Base-by-base conservation (phyloP, 371 early-diverging fungal genomes). In the Mortierella sp. region DNA sequence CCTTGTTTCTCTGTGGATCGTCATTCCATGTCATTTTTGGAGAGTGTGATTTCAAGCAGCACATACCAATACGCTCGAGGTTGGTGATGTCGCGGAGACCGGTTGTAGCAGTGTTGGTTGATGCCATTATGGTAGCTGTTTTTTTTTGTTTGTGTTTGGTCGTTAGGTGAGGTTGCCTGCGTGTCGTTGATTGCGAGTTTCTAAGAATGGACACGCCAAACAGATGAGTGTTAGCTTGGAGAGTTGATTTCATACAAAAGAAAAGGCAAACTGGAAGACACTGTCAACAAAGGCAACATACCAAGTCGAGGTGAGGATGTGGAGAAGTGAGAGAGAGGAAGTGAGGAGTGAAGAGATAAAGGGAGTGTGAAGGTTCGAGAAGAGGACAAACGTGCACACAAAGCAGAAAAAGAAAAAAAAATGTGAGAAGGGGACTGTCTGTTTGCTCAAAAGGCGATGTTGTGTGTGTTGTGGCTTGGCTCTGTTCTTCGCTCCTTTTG, bases 21-120 rank as follows among this genome's bases (percentile, higher is more conserved):
- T 14, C 19, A 10, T 31, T 40, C 43, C 34, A 11, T 26, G n/a
- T 3, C 16, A 14, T 57, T 28, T 14, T 16, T 2, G 28, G 28
- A 16, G 3, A 3, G 61, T 59, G 4, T 59, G 43, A n/a, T 44
- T 44, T 59, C 31, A 71, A 28, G 13, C 16, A 40, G 48, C 21
- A 24, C 83, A 79, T 89, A 89, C 90, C 90, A 44, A 90, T 91
- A 72, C 91, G 91, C 87, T 91, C 90, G 72, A 91, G 87, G 78
- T 87, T 89, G 75, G 84, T 87, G 72, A 91, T 85, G 61, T 91
- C 91, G 28, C 89, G 85, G 11, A 90, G 84, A 75, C 89, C 82
- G 44, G 90, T 83, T 24, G 90, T 85, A 51, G 88, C 81, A 55
- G 88, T 77, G 67, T 31, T 73, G 21, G 82, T 75, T 40, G 43